Base-by-base conservation (phyloP, 352 stramenopile species). In the Phytophthora ramorum region DNA sequence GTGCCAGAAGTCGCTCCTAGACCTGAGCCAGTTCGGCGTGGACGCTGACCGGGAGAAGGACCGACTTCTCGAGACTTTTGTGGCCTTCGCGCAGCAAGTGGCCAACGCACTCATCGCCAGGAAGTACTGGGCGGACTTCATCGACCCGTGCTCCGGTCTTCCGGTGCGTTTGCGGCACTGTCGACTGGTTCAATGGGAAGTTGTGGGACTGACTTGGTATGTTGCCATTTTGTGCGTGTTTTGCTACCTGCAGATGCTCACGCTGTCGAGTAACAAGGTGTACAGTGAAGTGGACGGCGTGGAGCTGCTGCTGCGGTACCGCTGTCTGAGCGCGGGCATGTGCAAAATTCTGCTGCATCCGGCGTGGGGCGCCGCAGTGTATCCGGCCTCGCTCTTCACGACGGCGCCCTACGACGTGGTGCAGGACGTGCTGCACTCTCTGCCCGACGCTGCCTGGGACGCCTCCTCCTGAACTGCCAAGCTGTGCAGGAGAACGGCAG, bases 331-430 rank as follows among this genome's bases (percentile, higher is more conserved):
- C 66, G 96, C 95, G 5, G 97, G 96, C 45, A 97, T 97, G 82
- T 99, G 97, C 76, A 98, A 98, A 74, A 97, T 99, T 66, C 81
- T 99, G 57, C 71, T 98, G 32, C 97, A 99, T 83, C 97, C 97
- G 2, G 73, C 68, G 44, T 99, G 97, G 97, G 96, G 95, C 48
- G 95, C 87, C 28, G 85, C 93, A 35, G 96, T 99, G 20, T 99
- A 99, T 73, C 97, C 97, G 13, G 96, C 97, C 7, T 98, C 96
- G 17, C 90, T 99, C 22, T 99, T 99, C 79, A 97, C 90, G 16
- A 94, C 96, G 71, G 96, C 96, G 53, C 96, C 96, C 0, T 82
- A 83, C 14, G 82, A 96, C 16, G 69, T 95, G 40, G 87, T 98
- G 32, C 71, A 78, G 32, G 71, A 84, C 10, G 80, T 82, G 54